Evolutionary conservation across 164 flowering plant genomes (phyloP), one percentile per base, ranked within the genome.

Genomic region (Taxillus chinensis): DNA sequence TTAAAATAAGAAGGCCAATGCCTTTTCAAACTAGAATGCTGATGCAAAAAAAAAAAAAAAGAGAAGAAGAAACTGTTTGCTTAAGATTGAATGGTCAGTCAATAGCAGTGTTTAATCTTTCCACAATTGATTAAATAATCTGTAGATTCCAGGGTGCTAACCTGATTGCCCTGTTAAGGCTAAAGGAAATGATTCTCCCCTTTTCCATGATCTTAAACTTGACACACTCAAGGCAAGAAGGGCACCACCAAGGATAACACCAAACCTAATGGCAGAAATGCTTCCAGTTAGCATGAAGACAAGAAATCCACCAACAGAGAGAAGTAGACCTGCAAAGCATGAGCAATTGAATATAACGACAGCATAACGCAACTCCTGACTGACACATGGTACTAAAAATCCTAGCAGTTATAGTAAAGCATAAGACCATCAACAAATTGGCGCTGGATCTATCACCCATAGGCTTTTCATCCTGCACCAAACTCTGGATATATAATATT

Each of bases 281-380:
- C 88, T 89, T 48, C 99, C 96, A 37, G 91, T 83, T 40, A 89
- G 17, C 97, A 93, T 87, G 78, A 93, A 93, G 65, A 82, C 76
- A 16, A 93, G 82, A 73, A 93, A 89, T 54, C 99, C 97, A 40
- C 89, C 86, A 60, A 74, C 41, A 68, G 82, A 75, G 62, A 93
- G 96, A 66, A 84, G 56, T 48, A 71, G 67, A 69, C 98, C 98
- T 93, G 87, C 77, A 76, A 59, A 70, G 16, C 58, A 60, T 41
- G 64, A 12, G 51, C n/a, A 60, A 17, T 45, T 49, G 46, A 39
- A 41, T 42, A 38, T 38, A 62, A 50, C 9, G 13, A 13, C 55
- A 38, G 14, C 27, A 3, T 40, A 16, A 37, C 39, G 3, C 16
- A 13, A 38, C 6, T 57, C 9, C 39, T 4, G 2, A 57, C 17